Evolutionary conservation across 2,329 filamentous ascomycete species (phyloP), one percentile per base, ranked within the genome.

Genomic region (Aureobasidium lini): DNA sequence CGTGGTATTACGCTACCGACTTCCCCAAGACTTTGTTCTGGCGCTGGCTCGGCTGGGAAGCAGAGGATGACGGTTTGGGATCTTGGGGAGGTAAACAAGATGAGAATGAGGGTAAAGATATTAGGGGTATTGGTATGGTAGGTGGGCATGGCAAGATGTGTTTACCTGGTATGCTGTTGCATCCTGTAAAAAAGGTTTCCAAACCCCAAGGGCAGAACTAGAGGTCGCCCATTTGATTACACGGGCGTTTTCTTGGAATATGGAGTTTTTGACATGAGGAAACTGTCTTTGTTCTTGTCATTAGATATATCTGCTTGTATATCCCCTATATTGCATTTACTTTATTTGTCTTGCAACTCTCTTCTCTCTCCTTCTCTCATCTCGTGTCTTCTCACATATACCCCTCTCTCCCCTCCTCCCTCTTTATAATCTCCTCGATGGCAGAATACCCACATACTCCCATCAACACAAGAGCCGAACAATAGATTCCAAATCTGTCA

Each of bases 1-100:
- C 86, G 18, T 97, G 91, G 91, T 96, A 94, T 73, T 96, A 95
- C 73, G 89, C 91, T 65, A 87, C 88, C 0, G 84, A 85, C 1
- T 96, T 96, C 69, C 85, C 89, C 6, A 82, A 85, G 2, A 90
- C 90, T 64, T 68, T 97, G 68, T 96, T 94, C 78, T 81, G 84
- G 52, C 81, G 90, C 62, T 97, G 93, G 93, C 75, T 96, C 37
- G 92, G 91, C 1, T 84, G 93, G 67, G 84, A 83, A 64, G 87
- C 93, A 37, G 85, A 90, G 69, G 88, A 89, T 64, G 86, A 89
- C 59, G 87, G 88, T 10, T 86, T 88, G 65, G 90, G 94, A 74
- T 72, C 82, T 62, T 81, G 80, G 3, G 79, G 75, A 34, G 62
- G 64, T 4, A 53, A 59, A 43, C 49, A 52, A 4, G 64, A 52